A percentile compares a stretch with the other conserved stretches of the same genome.
Conservation (phyloP, 2,329 filamentous ascomycete species). For the Hyphodiscus sp. region DNA sequence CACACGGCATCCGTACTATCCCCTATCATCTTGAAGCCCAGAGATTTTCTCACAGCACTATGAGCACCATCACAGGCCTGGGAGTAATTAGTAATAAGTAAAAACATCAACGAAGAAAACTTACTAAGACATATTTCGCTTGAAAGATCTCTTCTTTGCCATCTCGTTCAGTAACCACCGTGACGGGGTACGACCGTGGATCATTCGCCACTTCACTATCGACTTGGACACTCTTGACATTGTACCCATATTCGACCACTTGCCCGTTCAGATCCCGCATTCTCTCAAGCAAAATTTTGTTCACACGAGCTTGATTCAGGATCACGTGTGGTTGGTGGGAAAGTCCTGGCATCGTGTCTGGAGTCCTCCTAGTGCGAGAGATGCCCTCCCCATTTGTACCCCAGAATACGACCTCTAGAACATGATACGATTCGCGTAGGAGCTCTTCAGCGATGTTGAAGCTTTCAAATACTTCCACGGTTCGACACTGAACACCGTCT, state of each 20-base stretch:
- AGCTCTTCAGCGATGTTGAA: constrained; percentile 51
- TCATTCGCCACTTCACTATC: constrained; percentile 43
- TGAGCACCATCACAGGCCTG: constrained; percentile 47
- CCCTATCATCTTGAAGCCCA: constrained; percentile 47
- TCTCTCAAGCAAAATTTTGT: constrained; percentile 55
- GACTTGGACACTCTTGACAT: constrained; percentile 48
- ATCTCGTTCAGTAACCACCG: constrained; percentile 49
- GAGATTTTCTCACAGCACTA: constrained; percentile 38
- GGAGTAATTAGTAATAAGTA: constrained; percentile 26
- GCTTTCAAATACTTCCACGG: constrained; percentile 56
- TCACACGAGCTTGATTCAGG: constrained; percentile 65
- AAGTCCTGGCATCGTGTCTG: constrained; percentile 54
- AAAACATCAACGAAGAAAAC: constrained; percentile 34
- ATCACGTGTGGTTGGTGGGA: constrained; percentile 59
- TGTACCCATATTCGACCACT: constrained; percentile 49
- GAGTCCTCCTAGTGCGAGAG: constrained; percentile 50
- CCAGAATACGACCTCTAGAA: constrained; percentile 56
- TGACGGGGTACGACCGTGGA: constrained; percentile 50
- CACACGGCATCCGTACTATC: constrained; percentile 51
- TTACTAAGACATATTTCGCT: constrained; percentile 23
- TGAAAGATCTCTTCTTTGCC: constrained; percentile 42
- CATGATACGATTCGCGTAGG: constrained; percentile 59
- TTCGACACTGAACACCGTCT: constrained; percentile 55
- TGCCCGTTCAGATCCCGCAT: constrained; percentile 48
- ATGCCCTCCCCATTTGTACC: constrained; percentile 52